phyloP scores from a whole-genome alignment of 441 rosid species.

The Populus hybrid region DNA sequence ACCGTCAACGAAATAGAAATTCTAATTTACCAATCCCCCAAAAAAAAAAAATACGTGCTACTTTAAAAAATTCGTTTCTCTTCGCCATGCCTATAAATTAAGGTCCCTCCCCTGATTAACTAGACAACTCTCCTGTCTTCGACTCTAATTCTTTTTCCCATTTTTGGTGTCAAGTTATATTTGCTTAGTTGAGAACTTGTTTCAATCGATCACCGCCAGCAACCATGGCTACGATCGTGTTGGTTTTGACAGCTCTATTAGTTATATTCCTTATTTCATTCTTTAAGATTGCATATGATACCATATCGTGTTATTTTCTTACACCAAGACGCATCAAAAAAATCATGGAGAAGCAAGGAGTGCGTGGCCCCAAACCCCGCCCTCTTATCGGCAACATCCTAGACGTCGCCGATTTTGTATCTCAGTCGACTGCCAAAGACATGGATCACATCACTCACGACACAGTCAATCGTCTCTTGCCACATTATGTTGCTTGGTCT shows the following conservation, averaged over 20 bases:
- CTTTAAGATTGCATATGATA: conserved; percentile 45
- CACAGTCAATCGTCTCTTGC: conserved; percentile 70
- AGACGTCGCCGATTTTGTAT: conserved; percentile 53
- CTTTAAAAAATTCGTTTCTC: background rate
- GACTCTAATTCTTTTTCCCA: background rate
- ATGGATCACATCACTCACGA: conserved; percentile 61
- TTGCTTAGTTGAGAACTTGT: background rate
- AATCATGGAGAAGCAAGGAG: conserved; percentile 77
- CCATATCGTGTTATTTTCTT: conserved; percentile 56
- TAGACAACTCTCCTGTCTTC: background rate
- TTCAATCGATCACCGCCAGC: background rate
- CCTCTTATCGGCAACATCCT: conserved; percentile 68
- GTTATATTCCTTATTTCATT: conserved; percentile 28
- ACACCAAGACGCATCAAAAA: conserved; percentile 72
- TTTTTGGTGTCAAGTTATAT: background rate
- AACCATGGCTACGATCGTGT: conserved; percentile 21
- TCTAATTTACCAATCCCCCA: too few relatives aligned
- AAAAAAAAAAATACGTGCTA: too few relatives aligned
- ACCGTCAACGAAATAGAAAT: too few relatives aligned
- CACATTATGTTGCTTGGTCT: conserved; percentile 83
- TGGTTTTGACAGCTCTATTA: conserved; percentile 28
- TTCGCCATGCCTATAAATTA: background rate
- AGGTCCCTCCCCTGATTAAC: background rate
- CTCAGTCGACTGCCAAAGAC: conserved; percentile 58
- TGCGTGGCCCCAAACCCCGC: conserved; percentile 77